Evolutionary conservation across 495 filamentous ascomycete species (phyloP), one percentile per base, ranked within the genome.

Genomic region (Daldinia vernicosa): DNA sequence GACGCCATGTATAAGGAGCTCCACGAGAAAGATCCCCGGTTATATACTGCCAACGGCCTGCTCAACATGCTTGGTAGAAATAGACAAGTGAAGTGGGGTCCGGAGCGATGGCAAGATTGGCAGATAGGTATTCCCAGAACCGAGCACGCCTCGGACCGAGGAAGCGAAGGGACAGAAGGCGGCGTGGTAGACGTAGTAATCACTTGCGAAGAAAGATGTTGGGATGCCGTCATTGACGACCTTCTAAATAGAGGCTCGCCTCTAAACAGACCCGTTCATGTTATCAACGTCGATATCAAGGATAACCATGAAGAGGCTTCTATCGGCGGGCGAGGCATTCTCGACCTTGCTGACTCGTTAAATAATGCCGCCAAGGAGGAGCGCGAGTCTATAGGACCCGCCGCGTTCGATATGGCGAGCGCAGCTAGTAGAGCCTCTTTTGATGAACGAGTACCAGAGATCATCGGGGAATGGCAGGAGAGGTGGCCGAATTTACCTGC

Each of bases 81-180:
- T 74, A 87, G 93, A 59, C 84, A 86, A 37, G 90, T 99, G 74
- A 99, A 99, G 83, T 94, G 89, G 88, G 92, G 92, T 3, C 96
- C 96, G 1, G 96, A 99, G 80, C 88, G 96, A 52, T 99, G 97
- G 92, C 96, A 99, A 78, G 94, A 99, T 78, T 99, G 96, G 95
- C 87, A 92, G 26, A 84, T 97, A 6, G 96, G 96, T 0, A 81
- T 91, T 70, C 95, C 96, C 12, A 85, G 96, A 60, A 75, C 94
- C 15, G 91, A 86, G 28, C 82, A 88, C 35, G 72, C 77, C 17
- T 80, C 79, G 19, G 92, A 95, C 67, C 85, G 88, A 73, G 93
- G 93, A 6, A 86, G 86, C 59, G 67, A 83, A n/a, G 95, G 95
- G 12, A 91, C 92, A 17, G 94, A 98, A 77, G 92, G 89, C 5